Conservation (phyloP, 495 filamentous ascomycete species). For the Podospora pseudopauciseta region DNA sequence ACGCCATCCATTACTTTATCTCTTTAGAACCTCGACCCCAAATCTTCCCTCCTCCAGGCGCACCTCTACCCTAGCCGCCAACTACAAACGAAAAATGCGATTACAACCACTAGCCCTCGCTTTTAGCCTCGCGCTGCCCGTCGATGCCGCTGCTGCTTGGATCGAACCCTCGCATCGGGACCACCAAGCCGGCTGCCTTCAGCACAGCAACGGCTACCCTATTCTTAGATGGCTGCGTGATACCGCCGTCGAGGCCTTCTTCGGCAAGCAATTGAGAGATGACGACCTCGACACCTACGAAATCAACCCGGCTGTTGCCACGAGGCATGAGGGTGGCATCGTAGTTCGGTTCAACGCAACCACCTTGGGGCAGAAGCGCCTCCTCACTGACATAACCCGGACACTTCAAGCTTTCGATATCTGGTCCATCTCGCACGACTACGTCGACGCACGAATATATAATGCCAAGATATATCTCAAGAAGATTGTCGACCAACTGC, state of each 20-base stretch:
- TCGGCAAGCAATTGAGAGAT: slow-evolving; percentile 45
- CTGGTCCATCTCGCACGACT: slow-evolving; percentile 78
- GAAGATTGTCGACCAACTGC: slow-evolving; percentile 53
- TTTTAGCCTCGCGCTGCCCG: slow-evolving; percentile 26
- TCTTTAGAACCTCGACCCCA: not conserved
- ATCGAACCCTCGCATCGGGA: slow-evolving; percentile 14
- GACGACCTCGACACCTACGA: slow-evolving; percentile 25
- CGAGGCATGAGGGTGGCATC: slow-evolving; percentile 73
- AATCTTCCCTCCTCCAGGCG: not conserved
- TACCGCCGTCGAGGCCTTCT: slow-evolving; percentile 59
- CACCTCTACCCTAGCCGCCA: not conserved
- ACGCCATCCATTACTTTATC: slow-evolving; percentile 2
- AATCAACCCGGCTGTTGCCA: slow-evolving; percentile 49
- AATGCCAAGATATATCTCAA: slow-evolving; percentile 56
- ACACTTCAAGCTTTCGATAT: slow-evolving; percentile 75
- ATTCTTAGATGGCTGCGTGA: slow-evolving; percentile 59
- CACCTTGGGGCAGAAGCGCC: slow-evolving; percentile 63
- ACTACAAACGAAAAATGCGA: slow-evolving; percentile 28
- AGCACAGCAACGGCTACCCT: slow-evolving; percentile 26
- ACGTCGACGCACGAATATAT: slow-evolving; percentile 81
- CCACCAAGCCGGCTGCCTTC: slow-evolving; percentile 11
- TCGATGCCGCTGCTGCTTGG: slow-evolving; percentile 19
- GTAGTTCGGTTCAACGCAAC: slow-evolving; percentile 85
- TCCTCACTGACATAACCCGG: slow-evolving; percentile 68
- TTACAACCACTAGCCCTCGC: slow-evolving; percentile 19